Evolutionary conservation across 2,329 filamentous ascomycete species (phyloP), one percentile per base, ranked within the genome.

Genomic region (Pseudocercospora cruenta): DNA sequence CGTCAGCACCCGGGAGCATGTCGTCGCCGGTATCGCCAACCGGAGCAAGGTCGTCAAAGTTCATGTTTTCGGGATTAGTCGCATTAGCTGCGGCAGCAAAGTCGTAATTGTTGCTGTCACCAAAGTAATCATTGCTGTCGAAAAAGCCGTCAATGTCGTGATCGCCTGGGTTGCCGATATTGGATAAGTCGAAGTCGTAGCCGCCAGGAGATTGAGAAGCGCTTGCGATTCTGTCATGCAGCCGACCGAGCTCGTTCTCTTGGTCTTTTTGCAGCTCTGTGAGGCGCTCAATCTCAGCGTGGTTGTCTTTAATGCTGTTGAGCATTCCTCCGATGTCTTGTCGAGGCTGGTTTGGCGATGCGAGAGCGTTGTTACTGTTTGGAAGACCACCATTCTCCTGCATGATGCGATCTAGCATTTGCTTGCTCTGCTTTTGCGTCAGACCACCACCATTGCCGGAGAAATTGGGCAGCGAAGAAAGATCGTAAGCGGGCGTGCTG

Each of bases 191-290:
- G 6, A 63, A 67, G 16, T 57, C 54, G 16, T 51, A 54, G 28
- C 33, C 57, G n/a, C 55, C 55, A 2, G 55, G 55, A 36, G 55
- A 36, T 22, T 19, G 28, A 21, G 64, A 66, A 31, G 33, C n/a
- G 24, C 45, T 51, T 21, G 58, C 45, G 39, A 60, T 33, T 19
- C 58, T 21, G 39, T 60, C 45, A 31, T 51, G 43, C 26, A 67
- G 60, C 19, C 59, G 60, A 21, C 64, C 67, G 24, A 69, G 60
- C 21, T 59, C 49, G 28, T 69, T 85, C 67, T 91, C 89, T 74
- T 97, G 93, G 66, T 94, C 89, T 24, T 88, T 87, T 75, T 96
- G 92, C 73, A 97, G 83, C 51, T 89, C 90, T 69, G 92, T 88
- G 1, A 98, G 84, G 31, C 91, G 86, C 60, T 95, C 91, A 28